Base-by-base conservation (phyloP, 1,139 yeast genomes). In the Pichia sp. region DNA sequence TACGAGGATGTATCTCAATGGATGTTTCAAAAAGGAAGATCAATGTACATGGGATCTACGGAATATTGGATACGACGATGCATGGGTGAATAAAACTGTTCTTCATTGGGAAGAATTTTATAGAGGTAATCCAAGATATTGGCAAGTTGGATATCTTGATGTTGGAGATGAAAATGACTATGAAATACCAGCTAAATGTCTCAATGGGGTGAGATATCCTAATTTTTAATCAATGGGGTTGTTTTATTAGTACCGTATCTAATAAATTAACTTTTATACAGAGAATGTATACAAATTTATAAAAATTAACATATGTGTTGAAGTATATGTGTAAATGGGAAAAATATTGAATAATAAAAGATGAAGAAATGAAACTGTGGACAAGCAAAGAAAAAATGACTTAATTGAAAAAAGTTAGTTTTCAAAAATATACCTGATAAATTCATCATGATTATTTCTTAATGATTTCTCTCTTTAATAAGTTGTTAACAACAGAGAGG, bases 1-100 rank as follows among this genome's bases (percentile, higher is more conserved):
- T 38, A 84, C 93, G 0, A 67, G 96, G 40, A 89, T 89, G 22
- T 83, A 79, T 58, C 84, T 81, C 4, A 87, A 93, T 1, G 94
- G 94, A 5, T 87, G 96, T 59, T 78, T 87, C 55, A 63, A 67
- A 38, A 73, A 76, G 19, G 73, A 70, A 17, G 80, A 76, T 44
- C 81, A 80, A 55, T 70, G 75, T 57, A 86, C 91, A 0, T 76
- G 80, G 60, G 95, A 87, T 61, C 63, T 86, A 38, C 66, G 95
- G 27, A 49, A 51, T 42, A 36, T 45, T 3, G 94, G 86, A 0
- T 63, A 85, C 31, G 71, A 68, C 4, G 56, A 53, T 22, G 66
- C 60, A 1, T 63, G 61, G 34, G 68, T 66, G 0, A 46, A 51
- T 18, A 42, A 45, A 11, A 63, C 59, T 18, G 58, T 76, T 2